Evolutionary conservation across 1,139 yeast genomes (phyloP).

Genomic region (Arxiozyma slooffiae): DNA sequence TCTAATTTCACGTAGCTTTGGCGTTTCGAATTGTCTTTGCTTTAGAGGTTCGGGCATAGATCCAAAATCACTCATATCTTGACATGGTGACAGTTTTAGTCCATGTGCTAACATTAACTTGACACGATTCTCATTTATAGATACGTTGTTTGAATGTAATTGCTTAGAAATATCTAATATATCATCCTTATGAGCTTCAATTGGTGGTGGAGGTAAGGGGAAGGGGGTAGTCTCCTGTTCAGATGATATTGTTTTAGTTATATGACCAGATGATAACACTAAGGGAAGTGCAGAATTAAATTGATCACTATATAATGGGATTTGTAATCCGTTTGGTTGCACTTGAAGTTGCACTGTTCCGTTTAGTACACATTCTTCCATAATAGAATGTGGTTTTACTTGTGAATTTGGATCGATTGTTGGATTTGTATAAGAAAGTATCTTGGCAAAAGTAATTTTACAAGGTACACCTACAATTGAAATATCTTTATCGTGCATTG

Average conservation of each 20-base stretch:
- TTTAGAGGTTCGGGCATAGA: conserved; percentile 60
- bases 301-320: conserved; percentile 4
- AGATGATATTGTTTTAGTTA: conserved; percentile 10
- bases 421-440: conserved; percentile 25
- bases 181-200: conserved; percentile 13
- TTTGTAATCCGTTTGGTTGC: conserved; percentile 15
- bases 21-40: conserved; percentile 73
- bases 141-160: conserved; percentile 19
- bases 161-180: conserved; percentile 19
- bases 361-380: conserved; percentile 2
- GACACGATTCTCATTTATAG: conserved; percentile 17
- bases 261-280: background rate
- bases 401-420: conserved; percentile 23
- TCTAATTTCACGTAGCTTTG: conserved; percentile 57
- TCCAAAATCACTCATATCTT: conserved; percentile 44
- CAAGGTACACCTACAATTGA: conserved; percentile 56
- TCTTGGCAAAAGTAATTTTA: conserved; percentile 58
- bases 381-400: conserved; percentile 3
- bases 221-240: conserved; percentile 30
- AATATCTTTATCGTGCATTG: conserved; percentile 69
- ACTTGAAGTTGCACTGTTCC: conserved; percentile 5
- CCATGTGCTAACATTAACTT: conserved; percentile 33
- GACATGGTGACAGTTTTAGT: conserved; percentile 30
- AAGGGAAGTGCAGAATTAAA: conserved; percentile 8
- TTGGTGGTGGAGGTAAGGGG: conserved; percentile 27